These are phyloP conservation scores for Trichosporon sp. DNA, from an alignment of 1,284 basidiomycete genomes.

Conservation along the genomic window DNA sequence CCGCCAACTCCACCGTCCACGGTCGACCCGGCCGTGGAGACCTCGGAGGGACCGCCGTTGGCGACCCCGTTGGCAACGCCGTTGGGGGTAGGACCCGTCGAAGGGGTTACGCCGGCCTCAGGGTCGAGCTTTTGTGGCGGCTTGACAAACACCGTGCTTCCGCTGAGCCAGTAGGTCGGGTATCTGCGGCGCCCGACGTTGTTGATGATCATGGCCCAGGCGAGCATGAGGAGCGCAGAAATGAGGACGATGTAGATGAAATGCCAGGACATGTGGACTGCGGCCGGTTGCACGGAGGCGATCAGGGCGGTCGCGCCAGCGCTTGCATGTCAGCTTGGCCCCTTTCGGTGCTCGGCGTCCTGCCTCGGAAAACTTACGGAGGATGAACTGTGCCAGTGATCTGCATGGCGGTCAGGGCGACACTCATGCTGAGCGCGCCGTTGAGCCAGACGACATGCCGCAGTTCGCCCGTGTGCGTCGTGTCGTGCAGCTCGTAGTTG, in stretches of 20 bases:
- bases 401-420: constrained; percentile 63
- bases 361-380: constrained; percentile 52
- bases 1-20: neutral
- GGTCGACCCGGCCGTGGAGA: too few species aligned
- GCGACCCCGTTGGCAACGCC: too few species aligned
- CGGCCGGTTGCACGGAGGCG: constrained; percentile 60
- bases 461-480: constrained; percentile 32
- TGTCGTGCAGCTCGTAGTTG: constrained; percentile 56
- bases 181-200: constrained; percentile 64
- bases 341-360: neutral
- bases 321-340: constrained; percentile 30
- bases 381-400: constrained; percentile 66
- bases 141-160: constrained; percentile 25
- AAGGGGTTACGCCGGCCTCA: neutral
- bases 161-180: constrained; percentile 62
- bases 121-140: neutral
- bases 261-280: constrained; percentile 64
- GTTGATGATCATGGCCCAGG: constrained; percentile 63
- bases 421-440: constrained; percentile 63
- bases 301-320: constrained; percentile 62
- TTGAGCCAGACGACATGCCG: constrained; percentile 62
- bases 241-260: constrained; percentile 65
- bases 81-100: too few species aligned
- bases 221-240: constrained; percentile 61
- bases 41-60: too few species aligned